Percentiles rank a stretch among this genome's conserved stretches.
Conservation (phyloP, 2,329 filamentous ascomycete species). For the Fusarium sororula region DNA sequence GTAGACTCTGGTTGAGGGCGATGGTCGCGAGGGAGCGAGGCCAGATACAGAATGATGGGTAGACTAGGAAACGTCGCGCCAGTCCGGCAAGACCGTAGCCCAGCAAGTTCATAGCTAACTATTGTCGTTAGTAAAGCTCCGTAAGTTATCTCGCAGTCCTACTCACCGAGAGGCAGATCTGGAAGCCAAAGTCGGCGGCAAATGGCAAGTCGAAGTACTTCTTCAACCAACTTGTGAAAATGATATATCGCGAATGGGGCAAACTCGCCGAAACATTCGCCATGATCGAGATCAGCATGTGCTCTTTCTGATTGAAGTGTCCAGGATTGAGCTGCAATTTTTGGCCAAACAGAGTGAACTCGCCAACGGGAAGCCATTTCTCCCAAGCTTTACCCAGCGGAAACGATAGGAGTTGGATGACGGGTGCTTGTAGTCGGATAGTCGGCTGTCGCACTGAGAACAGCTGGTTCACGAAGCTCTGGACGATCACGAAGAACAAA, state of each 20-base stretch:
- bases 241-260: slow-evolving; percentile 35
- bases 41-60: slow-evolving; percentile 49
- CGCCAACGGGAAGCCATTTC: slow-evolving; percentile 55
- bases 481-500: slow-evolving; percentile 54
- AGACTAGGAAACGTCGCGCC: slow-evolving; percentile 60
- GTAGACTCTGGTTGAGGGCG: slow-evolving; percentile 34
- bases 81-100: slow-evolving; percentile 65
- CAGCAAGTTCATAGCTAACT: slow-evolving; percentile 50
- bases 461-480: slow-evolving; percentile 62
- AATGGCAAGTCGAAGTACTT: slow-evolving; percentile 38
- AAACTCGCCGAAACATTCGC: slow-evolving; percentile 33
- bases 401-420: slow-evolving; percentile 61
- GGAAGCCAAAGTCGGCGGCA: slow-evolving; percentile 45
- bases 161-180: slow-evolving; percentile 42
- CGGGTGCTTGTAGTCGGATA: slow-evolving; percentile 60
- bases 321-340: slow-evolving; percentile 61
- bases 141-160: fast-evolving
- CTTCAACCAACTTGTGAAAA: slow-evolving; percentile 36
- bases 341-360: slow-evolving; percentile 53
- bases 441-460: slow-evolving; percentile 63
- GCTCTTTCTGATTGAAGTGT: slow-evolving; percentile 66
- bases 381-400: slow-evolving; percentile 58
- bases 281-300: slow-evolving; percentile 68
- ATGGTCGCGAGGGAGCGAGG: slow-evolving; percentile 47
- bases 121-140: fast-evolving